Evolutionary conservation across 2,329 filamentous ascomycete species (phyloP), one percentile per base, ranked within the genome.

Genomic region (Fusarium sacchari): DNA sequence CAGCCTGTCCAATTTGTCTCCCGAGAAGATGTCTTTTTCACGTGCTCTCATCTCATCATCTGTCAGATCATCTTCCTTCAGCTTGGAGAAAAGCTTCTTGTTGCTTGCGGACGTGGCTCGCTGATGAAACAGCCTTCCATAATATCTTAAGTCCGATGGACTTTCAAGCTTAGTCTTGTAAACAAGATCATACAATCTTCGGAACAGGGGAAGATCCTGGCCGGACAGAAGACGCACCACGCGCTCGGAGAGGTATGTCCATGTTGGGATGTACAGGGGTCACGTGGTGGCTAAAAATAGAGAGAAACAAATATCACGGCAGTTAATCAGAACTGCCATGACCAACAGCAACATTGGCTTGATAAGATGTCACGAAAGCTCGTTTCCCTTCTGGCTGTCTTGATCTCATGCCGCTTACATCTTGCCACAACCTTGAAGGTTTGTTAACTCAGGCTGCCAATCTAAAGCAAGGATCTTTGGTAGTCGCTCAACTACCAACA

Each of bases 191-290:
- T 71, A 71, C 14, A 76, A 39, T 2, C 11, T 47, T 61, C 59
- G 52, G 11, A 76, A 76, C 4, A 68, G n/a, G 3, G 4, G 13
- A 30, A 66, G 64, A 36, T 78, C 73, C n/a, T 76, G 64, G 9
- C 30, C 64, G 6, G 73, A 75, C 13, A 77, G 61, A 39, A 75
- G 30, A 24, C 72, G 63, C 5, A 68, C 42, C 10, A 77, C 36
- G 9, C 63, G 68, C 13, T 5, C 22, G 8, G 4, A 24, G 12
- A 5, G 12, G 2, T 24, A 26, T 20, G 17, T 44, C 17, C 20
- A 14, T 18, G 1, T 9, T 43, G 5, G 20, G 6, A 47, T 6
- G 10, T 1, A 18, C 1, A 20, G 6, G 32, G 28, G 22, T 53
- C 49, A 53, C 49, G 49, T 53, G 49, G 32, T 22, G 5, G 13